Evolutionary conservation across 768 basidiomycete species (phyloP).

Genomic region (Leccinum arenicola): DNA sequence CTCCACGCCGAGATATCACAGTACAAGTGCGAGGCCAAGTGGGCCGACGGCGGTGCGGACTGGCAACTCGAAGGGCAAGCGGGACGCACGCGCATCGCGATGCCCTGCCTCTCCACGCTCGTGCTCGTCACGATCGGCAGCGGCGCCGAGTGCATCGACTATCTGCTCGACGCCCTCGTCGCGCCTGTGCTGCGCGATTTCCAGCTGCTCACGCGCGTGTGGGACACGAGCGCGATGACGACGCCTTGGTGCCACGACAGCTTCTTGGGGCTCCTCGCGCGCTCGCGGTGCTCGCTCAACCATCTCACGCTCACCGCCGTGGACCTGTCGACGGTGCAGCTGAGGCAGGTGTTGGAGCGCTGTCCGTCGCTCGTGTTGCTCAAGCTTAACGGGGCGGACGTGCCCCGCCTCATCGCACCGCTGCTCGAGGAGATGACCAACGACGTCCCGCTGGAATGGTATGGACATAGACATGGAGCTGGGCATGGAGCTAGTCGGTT

Average conservation of each 20-base stretch:
- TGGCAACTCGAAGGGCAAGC: neutral
- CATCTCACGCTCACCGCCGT: slow-evolving; percentile 30
- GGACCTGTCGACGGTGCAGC: slow-evolving; percentile 19
- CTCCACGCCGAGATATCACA: slow-evolving; percentile 33
- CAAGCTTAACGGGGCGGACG: slow-evolving; percentile 27
- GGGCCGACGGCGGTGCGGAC: slow-evolving; percentile 20
- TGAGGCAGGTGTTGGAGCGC: slow-evolving; percentile 25
- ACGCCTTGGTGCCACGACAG: slow-evolving; percentile 31
- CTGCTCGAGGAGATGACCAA: slow-evolving; percentile 25
- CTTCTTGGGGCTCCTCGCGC: slow-evolving; percentile 24
- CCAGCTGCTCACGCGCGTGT: slow-evolving; percentile 32
- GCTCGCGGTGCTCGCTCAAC: slow-evolving; percentile 30
- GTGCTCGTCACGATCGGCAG: slow-evolving; percentile 30
- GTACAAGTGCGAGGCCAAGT: slow-evolving; percentile 28
- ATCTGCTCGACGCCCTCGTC: slow-evolving; percentile 27
- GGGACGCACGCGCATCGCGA: slow-evolving; percentile 18
- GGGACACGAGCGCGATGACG: slow-evolving; percentile 29
- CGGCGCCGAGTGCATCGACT: slow-evolving; percentile 28
- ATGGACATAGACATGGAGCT: neutral
- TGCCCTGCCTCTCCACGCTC: slow-evolving; percentile 31
- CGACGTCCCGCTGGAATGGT: slow-evolving; percentile 14
- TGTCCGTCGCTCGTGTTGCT: slow-evolving; percentile 31
- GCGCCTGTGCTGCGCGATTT: slow-evolving; percentile 27
- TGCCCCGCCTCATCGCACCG: slow-evolving; percentile 21
- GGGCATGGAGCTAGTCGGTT: neutral